These are phyloP conservation scores for Hanseniaspora lindneri DNA, from an alignment of 805 yeast genomes.

Conservation along the genomic window DNA sequence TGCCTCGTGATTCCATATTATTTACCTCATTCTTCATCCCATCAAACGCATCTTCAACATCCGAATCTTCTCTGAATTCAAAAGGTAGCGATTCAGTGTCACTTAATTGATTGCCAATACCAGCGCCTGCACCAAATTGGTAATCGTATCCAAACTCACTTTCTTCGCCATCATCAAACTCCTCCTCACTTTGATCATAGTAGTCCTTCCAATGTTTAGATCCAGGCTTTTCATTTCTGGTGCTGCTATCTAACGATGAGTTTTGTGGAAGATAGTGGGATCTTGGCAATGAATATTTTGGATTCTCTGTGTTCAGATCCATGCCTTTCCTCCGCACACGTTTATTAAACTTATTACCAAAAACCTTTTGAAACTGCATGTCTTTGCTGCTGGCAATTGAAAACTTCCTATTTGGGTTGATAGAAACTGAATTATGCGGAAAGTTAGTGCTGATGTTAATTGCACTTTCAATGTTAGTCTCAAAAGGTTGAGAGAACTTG, in stretches of 20 bases:
- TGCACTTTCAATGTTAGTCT: neutral
- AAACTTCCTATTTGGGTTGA: neutral
- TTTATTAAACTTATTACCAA: constrained; percentile 10
- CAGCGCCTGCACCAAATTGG: neutral
- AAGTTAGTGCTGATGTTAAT: neutral
- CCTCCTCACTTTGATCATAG: constrained; percentile 7
- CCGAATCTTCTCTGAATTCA: constrained; percentile 28
- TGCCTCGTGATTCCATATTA: neutral
- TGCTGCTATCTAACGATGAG: constrained; percentile 12
- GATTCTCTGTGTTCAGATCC: constrained; percentile 7
- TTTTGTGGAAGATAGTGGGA: constrained; percentile 12
- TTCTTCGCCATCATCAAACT: neutral
- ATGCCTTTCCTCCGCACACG: neutral
- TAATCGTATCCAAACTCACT: neutral
- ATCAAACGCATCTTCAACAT: constrained; percentile 2
- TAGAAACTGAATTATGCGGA: neutral
- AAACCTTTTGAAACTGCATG: neutral
- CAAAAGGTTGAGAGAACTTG: neutral
- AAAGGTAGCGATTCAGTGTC: constrained; percentile 25
- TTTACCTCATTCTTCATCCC: neutral
- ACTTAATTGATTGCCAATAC: neutral
- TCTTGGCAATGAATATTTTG: constrained; percentile 1
- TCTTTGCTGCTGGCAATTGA: neutral
- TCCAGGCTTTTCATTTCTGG: neutral
- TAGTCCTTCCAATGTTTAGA: constrained; percentile 7